phyloP scores from a whole-genome alignment of 768 basidiomycete genomes.

The Boletus tomentosulus region DNA sequence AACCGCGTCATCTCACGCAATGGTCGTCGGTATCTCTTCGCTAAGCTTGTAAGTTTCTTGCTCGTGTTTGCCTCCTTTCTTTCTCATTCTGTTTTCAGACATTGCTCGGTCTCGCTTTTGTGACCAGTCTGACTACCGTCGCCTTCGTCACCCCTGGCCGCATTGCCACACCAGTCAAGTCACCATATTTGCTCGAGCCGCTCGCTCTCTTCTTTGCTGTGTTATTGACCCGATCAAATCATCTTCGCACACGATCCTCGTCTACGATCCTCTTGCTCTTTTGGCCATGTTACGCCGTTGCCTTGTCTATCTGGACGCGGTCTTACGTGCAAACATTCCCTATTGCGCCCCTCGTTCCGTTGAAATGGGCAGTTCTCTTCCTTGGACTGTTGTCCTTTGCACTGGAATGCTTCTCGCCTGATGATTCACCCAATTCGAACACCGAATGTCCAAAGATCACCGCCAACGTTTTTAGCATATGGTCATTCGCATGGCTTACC shows the following conservation, averaged over 20 bases:
- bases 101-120: conserved; percentile 44
- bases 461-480: conserved; percentile 81
- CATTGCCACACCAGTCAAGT: conserved; percentile 39
- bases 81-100: conserved; percentile 33
- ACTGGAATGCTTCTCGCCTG: conserved; percentile 67
- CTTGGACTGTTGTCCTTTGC: conserved; percentile 53
- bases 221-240: conserved; percentile 60
- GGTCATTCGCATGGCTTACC: conserved; percentile 87
- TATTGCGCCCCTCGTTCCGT: conserved; percentile 35
- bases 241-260: conserved; percentile 64
- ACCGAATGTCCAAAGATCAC: conserved; percentile 67
- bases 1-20: conserved; percentile 37
- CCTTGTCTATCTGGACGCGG: conserved; percentile 53
- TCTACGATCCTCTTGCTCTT: conserved; percentile 74
- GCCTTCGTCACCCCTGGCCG: conserved; percentile 34
- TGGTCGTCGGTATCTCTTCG: conserved; percentile 48
- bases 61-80: not conserved
- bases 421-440: conserved; percentile 34
- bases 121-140: conserved; percentile 43
- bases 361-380: conserved; percentile 41
- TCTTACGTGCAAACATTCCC: conserved; percentile 41
- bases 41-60: conserved; percentile 60
- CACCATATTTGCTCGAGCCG: conserved; percentile 56
- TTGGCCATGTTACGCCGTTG: conserved; percentile 66
- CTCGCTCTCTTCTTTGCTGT: conserved; percentile 46